Evolutionary conservation across 2,329 filamentous ascomycete species (phyloP), one percentile per base, ranked within the genome.

Genomic region (Nigrograna mackinnonii): DNA sequence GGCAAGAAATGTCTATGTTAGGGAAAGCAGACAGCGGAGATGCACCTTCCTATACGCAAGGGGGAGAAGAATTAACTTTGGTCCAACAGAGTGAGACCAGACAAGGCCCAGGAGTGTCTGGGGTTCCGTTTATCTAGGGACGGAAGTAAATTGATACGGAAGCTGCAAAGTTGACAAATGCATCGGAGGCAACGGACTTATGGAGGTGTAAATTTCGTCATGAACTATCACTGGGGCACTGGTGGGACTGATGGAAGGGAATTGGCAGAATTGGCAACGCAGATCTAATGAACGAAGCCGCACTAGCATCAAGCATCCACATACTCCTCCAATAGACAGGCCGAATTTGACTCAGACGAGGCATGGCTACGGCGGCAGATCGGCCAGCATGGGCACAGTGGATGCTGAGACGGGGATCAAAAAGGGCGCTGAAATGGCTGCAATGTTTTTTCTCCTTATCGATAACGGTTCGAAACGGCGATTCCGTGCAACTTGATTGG

Each of bases 171-270:
- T 34, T 34, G 9, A 34, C 31, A 34, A 34, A 34, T 34, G 16
- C 16, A 17, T 28, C 24, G 39, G 39, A 35, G 39, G 16, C 18
- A 37, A 22, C 35, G 40, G 40, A 43, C n/a, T 41, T 17, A 21
- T 37, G 20, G 33, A 17, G 6, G 18, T 19, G 14, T n/a, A n/a
- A 6, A 35, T 41, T 11, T 28, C 24, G 24, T 28, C 24, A 28
- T 28, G 24, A 9, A 28, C n/a, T n/a, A 28, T 28, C n/a, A 28
- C n/a, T 28, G 24, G 24, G 9, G n/a, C 9, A 28, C 24, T 9
- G n/a, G 24, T 28, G 24, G 24, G 24, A 28, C 24, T 28, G 24
- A 28, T n/a, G n/a, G n/a, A n/a, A n/a, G n/a, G n/a, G n/a, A n/a
- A n/a, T n/a, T n/a, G n/a, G n/a, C n/a, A n/a, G n/a, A n/a, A n/a